Percentiles rank a stretch among this genome's conserved stretches.
These are phyloP conservation scores for Backusella circina DNA, from an alignment of 192 early-diverging fungal species.

Conservation along the genomic window DNA sequence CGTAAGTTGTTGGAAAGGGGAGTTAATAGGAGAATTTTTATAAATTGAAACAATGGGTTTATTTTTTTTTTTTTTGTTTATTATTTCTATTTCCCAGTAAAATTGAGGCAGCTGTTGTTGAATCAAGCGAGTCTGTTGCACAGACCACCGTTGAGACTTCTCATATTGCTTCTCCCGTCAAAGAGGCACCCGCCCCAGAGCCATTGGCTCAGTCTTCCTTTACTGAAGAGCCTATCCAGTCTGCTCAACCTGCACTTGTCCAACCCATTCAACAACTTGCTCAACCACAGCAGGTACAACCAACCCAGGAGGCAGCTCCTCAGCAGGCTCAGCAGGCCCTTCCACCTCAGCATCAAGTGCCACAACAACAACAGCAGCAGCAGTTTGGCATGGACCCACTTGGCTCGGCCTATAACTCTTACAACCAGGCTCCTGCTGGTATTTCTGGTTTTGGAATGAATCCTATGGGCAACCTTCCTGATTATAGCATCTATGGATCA, in stretches of 20 bases:
- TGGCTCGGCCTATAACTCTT: conserved; percentile 48
- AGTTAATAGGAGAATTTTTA: not conserved
- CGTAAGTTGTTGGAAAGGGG: not conserved
- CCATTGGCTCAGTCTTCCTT: not conserved
- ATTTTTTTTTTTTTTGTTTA: not conserved
- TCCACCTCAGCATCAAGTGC: conserved; percentile 35
- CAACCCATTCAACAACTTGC: conserved; percentile 3
- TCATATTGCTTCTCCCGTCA: not conserved
- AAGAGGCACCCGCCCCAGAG: not conserved
- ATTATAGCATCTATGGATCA: conserved; percentile 58
- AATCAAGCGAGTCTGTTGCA: conserved; percentile 25
- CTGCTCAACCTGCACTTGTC: not conserved
- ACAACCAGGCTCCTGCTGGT: conserved; percentile 43
- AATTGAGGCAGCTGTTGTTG: conserved; percentile 28
- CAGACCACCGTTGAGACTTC: not conserved
- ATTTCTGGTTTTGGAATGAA: conserved; percentile 52
- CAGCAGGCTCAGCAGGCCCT: conserved; percentile 9
- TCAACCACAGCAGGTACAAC: conserved; percentile 3
- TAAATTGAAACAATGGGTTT: not conserved
- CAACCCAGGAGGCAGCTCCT: not conserved
- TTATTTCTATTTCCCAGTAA: not conserved
- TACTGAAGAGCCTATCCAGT: not conserved
- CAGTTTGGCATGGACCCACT: conserved; percentile 45
- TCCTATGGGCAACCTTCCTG: conserved; percentile 49
- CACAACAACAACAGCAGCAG: conserved; percentile 42